Base-by-base conservation (phyloP, 345 rosid genomes). In the Tarenaya hassleriana region DNA sequence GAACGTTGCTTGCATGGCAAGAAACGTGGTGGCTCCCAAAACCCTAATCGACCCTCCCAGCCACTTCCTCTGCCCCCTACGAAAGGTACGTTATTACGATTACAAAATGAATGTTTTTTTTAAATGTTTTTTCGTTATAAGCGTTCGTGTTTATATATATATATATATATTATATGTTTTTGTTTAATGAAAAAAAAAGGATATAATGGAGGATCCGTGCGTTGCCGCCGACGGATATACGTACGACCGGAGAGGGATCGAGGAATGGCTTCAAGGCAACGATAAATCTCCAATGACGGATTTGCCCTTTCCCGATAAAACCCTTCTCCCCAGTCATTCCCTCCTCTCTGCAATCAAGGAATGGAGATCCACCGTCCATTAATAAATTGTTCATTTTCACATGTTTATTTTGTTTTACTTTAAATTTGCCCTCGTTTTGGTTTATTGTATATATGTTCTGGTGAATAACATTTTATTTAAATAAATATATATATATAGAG, bases 191-290 rank as follows among this genome's bases (percentile, higher is more conserved):
- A n/a, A n/a, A n/a, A n/a, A n/a, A n/a, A 2, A 89, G 97, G 94
- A 76, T 14, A 69, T 86, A 4, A 90, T 86, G 95, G 62, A 75
- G 10, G 83, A 76, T 14, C 97, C 97, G n/a, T 80, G 80, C 67
- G 97, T 90, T 39, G 95, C 97, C 21, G 69, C 91, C 9, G 95
- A 90, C 57, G 97, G 97, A 16, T 86, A 81, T 66, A 81, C 83
- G 2, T 90, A 90, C 3, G 94, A 90, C 32, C 75, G 77, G 41
- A 68, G 42, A 58, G 86, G 84, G 13, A 81, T 90, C 0, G 70
- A 72, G 71, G 74, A 73, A 53, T 90, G 84, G 88, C 62, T 83
- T 34, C 57, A 71, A 61, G 70, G 56, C 39, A 72, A 77, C 21
- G 76, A 75, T 20, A 73, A 60, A 10, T 90, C 97, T 8, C 95